Percentiles rank a stretch among this genome's conserved stretches.
phyloP scores from a whole-genome alignment of 768 basidiomycete species.

The Guyanaporus albipodus region DNA sequence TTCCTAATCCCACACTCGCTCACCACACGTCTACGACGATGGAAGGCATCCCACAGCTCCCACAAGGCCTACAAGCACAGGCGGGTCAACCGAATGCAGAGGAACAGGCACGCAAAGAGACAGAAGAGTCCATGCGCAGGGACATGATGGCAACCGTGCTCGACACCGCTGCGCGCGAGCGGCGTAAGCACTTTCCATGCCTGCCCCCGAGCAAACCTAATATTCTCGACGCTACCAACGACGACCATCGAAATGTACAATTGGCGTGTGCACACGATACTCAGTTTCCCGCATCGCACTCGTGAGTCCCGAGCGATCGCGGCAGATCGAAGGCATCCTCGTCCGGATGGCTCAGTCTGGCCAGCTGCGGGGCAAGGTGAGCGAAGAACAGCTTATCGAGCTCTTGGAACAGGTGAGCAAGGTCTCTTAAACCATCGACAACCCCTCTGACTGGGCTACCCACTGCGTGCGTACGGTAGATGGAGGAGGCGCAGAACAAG shows the following conservation, averaged over 20 bases:
- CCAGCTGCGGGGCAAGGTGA: constrained; percentile 71
- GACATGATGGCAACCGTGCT: constrained; percentile 77
- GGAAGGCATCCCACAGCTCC: constrained; percentile 25
- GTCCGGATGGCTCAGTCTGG: constrained; percentile 81
- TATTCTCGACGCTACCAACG: background rate
- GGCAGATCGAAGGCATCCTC: constrained; percentile 75
- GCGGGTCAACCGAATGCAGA: constrained; percentile 48
- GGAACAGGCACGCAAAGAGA: constrained; percentile 50
- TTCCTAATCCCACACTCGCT: constrained; percentile 5
- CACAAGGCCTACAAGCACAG: constrained; percentile 28
- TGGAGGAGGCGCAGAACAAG: constrained; percentile 52
- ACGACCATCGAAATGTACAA: no score
- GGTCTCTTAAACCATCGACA: no score
- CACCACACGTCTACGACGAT: constrained; percentile 7
- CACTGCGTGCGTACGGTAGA: constrained; percentile 33
- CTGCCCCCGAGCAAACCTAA: background rate
- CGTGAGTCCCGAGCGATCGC: constrained; percentile 77
- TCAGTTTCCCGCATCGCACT: constrained; percentile 86
- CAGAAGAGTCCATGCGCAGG: constrained; percentile 73
- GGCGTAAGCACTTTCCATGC: constrained; percentile 46
- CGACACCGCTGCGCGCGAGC: constrained; percentile 74
- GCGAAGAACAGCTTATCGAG: constrained; percentile 78
- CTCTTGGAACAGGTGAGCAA: constrained; percentile 76
- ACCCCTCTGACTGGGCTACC: background rate
- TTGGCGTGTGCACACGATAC: no score